A percentile compares a stretch with the other conserved stretches of the same genome.
Conservation (phyloP, 345 rosid genomes). For the Eucalyptus urophylla region DNA sequence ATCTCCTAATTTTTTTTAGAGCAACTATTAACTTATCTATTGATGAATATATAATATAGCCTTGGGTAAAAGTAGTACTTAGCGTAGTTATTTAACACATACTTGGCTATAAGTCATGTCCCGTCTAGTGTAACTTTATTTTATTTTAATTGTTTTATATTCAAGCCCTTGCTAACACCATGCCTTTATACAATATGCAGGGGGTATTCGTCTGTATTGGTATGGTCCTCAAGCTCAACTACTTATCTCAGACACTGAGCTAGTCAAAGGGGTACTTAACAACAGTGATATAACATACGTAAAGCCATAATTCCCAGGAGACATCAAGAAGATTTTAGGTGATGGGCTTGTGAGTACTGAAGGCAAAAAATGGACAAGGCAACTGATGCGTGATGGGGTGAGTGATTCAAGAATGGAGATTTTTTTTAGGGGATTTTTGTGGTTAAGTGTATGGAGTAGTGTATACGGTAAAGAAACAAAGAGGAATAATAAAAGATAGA, state of each 20-base stretch:
- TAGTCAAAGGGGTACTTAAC: not conserved
- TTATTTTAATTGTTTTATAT: no score
- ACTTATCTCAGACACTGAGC: not conserved
- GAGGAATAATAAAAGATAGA: no score
- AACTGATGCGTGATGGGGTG: not conserved
- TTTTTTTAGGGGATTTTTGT: no score
- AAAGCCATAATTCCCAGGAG: not conserved
- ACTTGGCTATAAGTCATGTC: not conserved
- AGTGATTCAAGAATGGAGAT: no score
- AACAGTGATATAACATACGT: slow-evolving; percentile 4
- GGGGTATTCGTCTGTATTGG: not conserved
- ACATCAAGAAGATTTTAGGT: slow-evolving; percentile 7
- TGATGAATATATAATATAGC: no score
- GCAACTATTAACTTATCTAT: no score
- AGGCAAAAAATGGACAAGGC: slow-evolving; percentile 25
- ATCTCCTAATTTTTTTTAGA: no score
- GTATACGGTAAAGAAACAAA: no score
- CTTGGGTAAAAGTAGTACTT: no score
- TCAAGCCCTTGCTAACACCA: not conserved
- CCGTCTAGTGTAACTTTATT: not conserved
- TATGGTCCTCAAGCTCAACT: not conserved
- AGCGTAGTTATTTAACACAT: no score
- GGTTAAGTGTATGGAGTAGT: no score
- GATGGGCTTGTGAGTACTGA: slow-evolving; percentile 12
- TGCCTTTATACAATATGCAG: not conserved